Percentiles rank a stretch among this genome's conserved stretches.
Conservation (phyloP, 257 asterid species). For the Solanum raphanifolium region DNA sequence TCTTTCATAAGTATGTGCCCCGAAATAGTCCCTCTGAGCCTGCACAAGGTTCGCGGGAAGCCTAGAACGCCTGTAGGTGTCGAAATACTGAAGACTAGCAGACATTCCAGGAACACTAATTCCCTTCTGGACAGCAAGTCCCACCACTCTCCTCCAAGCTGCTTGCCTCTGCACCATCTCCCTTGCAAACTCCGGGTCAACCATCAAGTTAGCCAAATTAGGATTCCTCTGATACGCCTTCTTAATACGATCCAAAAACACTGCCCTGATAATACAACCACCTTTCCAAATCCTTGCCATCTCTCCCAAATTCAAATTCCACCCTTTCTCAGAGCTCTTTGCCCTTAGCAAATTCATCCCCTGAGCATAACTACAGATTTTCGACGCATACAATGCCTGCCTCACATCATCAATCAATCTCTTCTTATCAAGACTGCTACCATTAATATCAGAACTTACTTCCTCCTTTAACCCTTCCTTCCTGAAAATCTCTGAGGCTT, state of each 20-base stretch:
- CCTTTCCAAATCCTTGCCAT: conserved; percentile 95
- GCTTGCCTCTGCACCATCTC: conserved; percentile 97
- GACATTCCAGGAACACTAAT: conserved; percentile 87
- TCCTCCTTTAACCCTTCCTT: conserved; percentile 58
- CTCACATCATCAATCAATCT: conserved; percentile 85
- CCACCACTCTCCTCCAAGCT: conserved; percentile 90
- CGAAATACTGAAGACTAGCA: conserved; percentile 84
- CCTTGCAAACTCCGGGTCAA: conserved; percentile 80
- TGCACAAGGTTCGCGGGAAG: conserved; percentile 92
- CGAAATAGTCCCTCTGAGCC: conserved; percentile 93
- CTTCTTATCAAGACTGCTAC: conserved; percentile 50
- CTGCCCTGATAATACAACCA: conserved; percentile 90
- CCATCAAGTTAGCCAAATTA: conserved; percentile 60
- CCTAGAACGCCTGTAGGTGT: conserved; percentile 73
- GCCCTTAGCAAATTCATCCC: conserved; percentile 90
- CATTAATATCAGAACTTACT: conserved; percentile 10
- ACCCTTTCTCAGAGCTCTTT: conserved; percentile 75
- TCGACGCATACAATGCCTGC: conserved; percentile 85
- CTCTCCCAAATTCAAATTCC: conserved; percentile 88
- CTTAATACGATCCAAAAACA: conserved; percentile 89
- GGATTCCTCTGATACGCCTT: conserved; percentile 79
- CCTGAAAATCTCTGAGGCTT: conserved; percentile 43
- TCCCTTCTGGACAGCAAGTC: conserved; percentile 61
- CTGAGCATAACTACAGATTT: conserved; percentile 91
- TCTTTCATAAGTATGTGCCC: conserved; percentile 95